A percentile compares a stretch with the other conserved stretches of the same genome.
These are phyloP conservation scores for Triticum turgidum DNA, from an alignment of 176 grass and related monocot species.

Conservation along the genomic window DNA sequence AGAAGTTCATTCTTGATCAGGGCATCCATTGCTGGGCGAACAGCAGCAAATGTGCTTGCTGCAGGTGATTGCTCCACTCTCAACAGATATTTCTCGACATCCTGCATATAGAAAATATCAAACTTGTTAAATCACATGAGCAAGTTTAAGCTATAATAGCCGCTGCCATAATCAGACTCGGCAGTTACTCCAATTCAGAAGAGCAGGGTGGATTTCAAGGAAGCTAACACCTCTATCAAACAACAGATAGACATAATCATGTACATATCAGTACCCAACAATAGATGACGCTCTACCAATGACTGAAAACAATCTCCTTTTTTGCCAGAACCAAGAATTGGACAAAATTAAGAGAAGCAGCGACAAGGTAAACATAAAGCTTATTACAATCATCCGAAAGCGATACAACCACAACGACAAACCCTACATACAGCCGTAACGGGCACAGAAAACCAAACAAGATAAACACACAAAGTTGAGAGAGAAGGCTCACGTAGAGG, in stretches of 20 bases:
- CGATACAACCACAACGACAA: background rate
- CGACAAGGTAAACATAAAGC: conserved; percentile 8
- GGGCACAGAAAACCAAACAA: background rate
- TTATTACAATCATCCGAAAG: background rate
- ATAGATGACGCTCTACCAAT: background rate
- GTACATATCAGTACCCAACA: background rate
- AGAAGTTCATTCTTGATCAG: conserved; percentile 57
- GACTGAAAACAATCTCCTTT: background rate
- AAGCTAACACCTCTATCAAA: background rate
- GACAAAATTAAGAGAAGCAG: background rate
- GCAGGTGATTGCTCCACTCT: conserved; percentile 75
- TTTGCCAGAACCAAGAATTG: background rate
- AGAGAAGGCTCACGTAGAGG: conserved; percentile 47
- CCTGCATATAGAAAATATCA: conserved; percentile 46
- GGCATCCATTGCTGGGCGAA: conserved; percentile 59
- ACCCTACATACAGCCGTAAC: background rate
- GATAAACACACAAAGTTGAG: background rate
- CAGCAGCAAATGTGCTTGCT: conserved; percentile 39
- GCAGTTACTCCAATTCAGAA: background rate
- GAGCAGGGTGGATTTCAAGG: conserved; percentile 3
- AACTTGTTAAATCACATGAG: background rate
- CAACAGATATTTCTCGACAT: conserved; percentile 50
- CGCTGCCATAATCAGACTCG: conserved; percentile 1
- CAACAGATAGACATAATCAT: too few species aligned
- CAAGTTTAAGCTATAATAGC: background rate